Conservation (phyloP, 75 land plant species). For the Gnetum montanum region DNA sequence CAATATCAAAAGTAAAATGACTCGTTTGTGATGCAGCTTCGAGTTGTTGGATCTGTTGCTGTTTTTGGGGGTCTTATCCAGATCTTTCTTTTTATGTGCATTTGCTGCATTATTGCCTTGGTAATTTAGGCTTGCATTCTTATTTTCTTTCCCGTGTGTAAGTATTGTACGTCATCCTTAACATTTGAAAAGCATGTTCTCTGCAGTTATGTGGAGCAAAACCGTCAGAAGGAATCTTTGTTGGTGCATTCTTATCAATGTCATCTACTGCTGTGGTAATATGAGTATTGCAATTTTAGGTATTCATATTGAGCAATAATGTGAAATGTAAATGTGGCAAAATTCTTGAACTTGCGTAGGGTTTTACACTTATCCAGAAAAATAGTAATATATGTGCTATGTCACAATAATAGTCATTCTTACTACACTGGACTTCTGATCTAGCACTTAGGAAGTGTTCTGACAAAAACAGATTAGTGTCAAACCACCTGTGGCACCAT, state of each 20-base stretch:
- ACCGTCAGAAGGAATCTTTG: conserved; percentile 92
- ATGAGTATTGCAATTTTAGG: background rate
- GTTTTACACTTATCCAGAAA: too few species aligned
- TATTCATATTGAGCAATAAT: background rate
- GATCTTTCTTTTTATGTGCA: conserved; percentile 90
- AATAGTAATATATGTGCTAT: too few species aligned
- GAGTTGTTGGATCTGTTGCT: conserved; percentile 93
- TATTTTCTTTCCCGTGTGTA: background rate
- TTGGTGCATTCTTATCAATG: conserved; percentile 97
- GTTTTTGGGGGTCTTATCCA: conserved; percentile 88
- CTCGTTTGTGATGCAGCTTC: conserved; percentile 59
- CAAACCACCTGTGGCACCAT: too few species aligned
- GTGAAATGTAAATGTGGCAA: background rate
- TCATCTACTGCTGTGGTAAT: conserved; percentile 98
- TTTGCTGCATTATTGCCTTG: conserved; percentile 87
- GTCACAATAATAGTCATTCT: too few species aligned
- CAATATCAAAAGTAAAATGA: too few species aligned
- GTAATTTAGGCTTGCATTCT: too few species aligned
- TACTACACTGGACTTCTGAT: too few species aligned
- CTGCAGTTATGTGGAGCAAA: conserved; percentile 89
- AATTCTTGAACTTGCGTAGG: background rate
- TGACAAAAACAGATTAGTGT: too few species aligned
- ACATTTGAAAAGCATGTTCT: conserved; percentile 5
- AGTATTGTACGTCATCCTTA: background rate
- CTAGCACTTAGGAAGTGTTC: too few species aligned